Evolutionary conservation across 306 rosid genomes (phyloP).

Genomic region (Gleditsia sinensis): DNA sequence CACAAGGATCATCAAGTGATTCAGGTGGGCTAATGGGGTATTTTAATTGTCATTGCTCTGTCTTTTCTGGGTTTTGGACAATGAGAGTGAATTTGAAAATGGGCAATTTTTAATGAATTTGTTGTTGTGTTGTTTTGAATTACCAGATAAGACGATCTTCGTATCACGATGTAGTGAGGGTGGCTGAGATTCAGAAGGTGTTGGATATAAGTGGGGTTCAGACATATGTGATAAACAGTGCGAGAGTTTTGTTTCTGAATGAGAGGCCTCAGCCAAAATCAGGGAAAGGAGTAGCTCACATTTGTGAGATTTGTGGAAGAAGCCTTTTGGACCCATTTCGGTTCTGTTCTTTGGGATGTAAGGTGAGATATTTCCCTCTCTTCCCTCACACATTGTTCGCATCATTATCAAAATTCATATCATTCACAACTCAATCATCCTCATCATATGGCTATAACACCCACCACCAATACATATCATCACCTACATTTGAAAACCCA

Average conservation of each 20-base stretch:
- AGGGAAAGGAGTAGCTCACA: slow-evolving; percentile 77
- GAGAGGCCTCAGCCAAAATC: slow-evolving; percentile 95
- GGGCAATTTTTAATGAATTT: neutral
- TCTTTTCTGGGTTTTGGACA: neutral
- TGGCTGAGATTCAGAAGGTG: slow-evolving; percentile 70
- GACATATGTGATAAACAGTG: slow-evolving; percentile 92
- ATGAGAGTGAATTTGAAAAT: neutral
- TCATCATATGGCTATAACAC: slow-evolving; percentile 50
- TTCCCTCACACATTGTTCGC: slow-evolving; percentile 19
- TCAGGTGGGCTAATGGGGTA: slow-evolving; percentile 70
- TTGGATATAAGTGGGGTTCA: slow-evolving; percentile 87
- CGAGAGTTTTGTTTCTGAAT: slow-evolving; percentile 86
- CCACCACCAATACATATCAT: slow-evolving; percentile 66
- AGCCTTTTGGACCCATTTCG: slow-evolving; percentile 85
- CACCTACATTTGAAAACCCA: slow-evolving; percentile 59
- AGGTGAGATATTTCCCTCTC: slow-evolving; percentile 57
- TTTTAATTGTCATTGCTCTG: too few species aligned
- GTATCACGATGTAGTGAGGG: slow-evolving; percentile 93
- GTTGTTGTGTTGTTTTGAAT: neutral
- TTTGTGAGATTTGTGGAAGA: slow-evolving; percentile 91
- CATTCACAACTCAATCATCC: slow-evolving; percentile 46
- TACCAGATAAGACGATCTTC: slow-evolving; percentile 87
- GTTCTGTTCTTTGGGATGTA: slow-evolving; percentile 94
- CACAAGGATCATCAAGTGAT: slow-evolving; percentile 95
- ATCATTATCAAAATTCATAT: slow-evolving; percentile 43